phyloP scores from a whole-genome alignment of 495 filamentous ascomycete genomes.

The Hyaloscypha finlandica region DNA sequence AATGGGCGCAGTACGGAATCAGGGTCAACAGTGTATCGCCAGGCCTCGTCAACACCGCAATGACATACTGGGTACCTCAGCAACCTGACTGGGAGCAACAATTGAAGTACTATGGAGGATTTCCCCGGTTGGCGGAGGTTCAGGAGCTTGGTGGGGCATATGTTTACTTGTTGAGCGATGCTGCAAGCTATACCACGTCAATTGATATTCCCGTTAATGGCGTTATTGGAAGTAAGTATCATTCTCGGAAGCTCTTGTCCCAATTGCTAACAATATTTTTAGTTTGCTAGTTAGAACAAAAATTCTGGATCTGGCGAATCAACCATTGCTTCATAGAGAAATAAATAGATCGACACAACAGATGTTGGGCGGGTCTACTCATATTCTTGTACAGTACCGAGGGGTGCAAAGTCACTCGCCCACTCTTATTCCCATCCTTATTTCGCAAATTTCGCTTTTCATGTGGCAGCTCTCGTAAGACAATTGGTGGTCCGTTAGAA shows the following conservation, averaged over 20 bases:
- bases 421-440: too few species aligned
- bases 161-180: conserved; percentile 27
- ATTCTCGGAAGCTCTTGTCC: neutral
- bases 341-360: too few species aligned
- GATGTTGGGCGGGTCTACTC: too few species aligned
- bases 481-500: too few species aligned
- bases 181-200: conserved; percentile 21
- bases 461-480: too few species aligned
- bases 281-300: neutral
- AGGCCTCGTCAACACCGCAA: conserved; percentile 82
- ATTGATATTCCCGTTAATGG: conserved; percentile 26
- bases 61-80: conserved; percentile 58
- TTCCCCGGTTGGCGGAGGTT: conserved; percentile 16
- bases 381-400: too few species aligned
- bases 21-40: conserved; percentile 78
- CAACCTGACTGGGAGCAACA: conserved; percentile 60
- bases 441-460: too few species aligned
- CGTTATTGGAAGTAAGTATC: conserved; percentile 12
- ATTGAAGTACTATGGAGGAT: conserved; percentile 18
- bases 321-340: too few species aligned
- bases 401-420: too few species aligned
- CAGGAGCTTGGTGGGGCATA: conserved; percentile 23
- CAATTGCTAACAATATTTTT: neutral
- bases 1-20: conserved; percentile 77
- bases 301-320: too few species aligned